These are phyloP conservation scores for Lachancea waltii DNA, from an alignment of 805 yeast genomes.

Conservation along the genomic window DNA sequence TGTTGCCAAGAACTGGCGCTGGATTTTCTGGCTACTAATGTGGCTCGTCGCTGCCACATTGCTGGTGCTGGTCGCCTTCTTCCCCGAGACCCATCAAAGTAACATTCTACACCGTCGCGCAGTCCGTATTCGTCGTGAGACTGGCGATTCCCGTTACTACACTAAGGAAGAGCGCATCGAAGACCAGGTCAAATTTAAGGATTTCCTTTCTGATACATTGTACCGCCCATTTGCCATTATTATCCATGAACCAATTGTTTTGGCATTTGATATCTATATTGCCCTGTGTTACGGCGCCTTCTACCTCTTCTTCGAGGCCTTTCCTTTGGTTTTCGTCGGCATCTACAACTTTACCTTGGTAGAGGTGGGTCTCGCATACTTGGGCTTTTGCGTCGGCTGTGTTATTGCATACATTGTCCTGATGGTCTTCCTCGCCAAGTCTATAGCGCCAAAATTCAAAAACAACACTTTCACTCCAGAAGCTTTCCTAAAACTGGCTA, in stretches of 20 bases:
- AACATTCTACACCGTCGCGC: constrained; percentile 45
- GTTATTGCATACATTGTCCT: constrained; percentile 32
- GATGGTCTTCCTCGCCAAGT: constrained; percentile 24
- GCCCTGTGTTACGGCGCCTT: constrained; percentile 47
- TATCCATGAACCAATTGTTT: constrained; percentile 50
- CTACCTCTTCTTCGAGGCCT: constrained; percentile 55
- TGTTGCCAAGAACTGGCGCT: constrained; percentile 46
- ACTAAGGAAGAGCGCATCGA: constrained; percentile 37
- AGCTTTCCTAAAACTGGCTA: constrained; percentile 37
- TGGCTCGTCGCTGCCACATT: constrained; percentile 37
- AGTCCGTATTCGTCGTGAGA: constrained; percentile 38
- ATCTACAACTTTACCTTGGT: constrained; percentile 42
- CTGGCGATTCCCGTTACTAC: constrained; percentile 43
- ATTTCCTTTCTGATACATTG: constrained; percentile 30
- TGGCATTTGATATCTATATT: constrained; percentile 45
- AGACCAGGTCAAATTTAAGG: constrained; percentile 16
- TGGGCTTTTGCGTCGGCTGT: constrained; percentile 43
- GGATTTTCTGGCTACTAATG: constrained; percentile 47
- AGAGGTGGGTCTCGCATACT: constrained; percentile 42
- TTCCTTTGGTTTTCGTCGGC: constrained; percentile 48
- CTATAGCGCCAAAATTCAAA: constrained; percentile 25
- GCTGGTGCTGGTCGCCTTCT: constrained; percentile 33
- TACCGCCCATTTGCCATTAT: constrained; percentile 47
- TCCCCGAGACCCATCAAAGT: constrained; percentile 45
- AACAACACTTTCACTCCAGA: constrained; percentile 36